Percentiles rank a stretch among this genome's conserved stretches.
phyloP scores from a whole-genome alignment of 441 rosid species.

The Populus hybrid region DNA sequence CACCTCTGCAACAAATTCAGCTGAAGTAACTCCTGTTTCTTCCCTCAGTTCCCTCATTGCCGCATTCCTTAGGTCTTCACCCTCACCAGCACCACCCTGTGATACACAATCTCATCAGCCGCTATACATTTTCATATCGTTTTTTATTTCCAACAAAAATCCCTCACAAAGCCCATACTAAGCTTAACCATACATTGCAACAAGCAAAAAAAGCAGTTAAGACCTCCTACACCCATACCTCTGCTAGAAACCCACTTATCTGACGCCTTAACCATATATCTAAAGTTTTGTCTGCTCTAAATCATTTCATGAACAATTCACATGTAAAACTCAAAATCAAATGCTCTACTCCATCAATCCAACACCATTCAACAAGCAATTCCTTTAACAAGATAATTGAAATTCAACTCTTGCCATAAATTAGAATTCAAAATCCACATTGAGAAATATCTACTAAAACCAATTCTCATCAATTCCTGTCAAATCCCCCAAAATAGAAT shows the following conservation, averaged over 20 bases:
- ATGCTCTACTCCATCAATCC: no score
- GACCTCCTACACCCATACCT: no score
- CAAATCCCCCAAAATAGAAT: background rate
- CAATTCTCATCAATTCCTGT: background rate
- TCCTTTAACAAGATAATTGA: background rate
- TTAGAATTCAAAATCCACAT: background rate
- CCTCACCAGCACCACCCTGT: conserved; percentile 82
- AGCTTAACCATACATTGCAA: no score
- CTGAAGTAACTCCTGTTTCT: conserved; percentile 88
- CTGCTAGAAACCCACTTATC: no score
- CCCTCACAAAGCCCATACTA: background rate
- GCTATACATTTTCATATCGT: no score
- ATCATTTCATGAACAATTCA: background rate
- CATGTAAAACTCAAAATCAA: no score
- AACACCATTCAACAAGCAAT: background rate
- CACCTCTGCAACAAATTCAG: conserved; percentile 83
- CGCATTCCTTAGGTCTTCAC: conserved; percentile 81
- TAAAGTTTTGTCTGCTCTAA: background rate
- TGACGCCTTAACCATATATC: no score
- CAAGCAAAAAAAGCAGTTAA: background rate
- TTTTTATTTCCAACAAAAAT: background rate
- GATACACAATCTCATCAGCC: background rate
- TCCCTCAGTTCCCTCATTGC: conserved; percentile 88
- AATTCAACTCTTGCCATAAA: background rate
- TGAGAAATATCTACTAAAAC: background rate